Base-by-base conservation (phyloP, 2,329 filamentous ascomycete genomes). In the Colletotrichum karsti region DNA sequence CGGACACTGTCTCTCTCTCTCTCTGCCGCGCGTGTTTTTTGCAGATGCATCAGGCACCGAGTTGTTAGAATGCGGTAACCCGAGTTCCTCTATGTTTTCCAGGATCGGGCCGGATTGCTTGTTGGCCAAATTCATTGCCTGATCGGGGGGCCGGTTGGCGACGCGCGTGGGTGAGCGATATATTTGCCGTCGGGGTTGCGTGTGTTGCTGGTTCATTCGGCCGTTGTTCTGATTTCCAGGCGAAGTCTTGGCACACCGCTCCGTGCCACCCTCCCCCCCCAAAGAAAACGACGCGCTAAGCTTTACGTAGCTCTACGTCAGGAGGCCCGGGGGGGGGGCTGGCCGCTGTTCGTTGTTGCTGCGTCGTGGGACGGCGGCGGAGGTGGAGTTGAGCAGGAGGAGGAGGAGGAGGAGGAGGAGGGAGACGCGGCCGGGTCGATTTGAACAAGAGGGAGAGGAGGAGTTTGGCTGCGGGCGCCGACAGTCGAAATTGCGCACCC, bases 201-300 rank as follows among this genome's bases (percentile, higher is more conserved):
- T 30, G 37, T 22, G 42, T 26, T 30, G 13, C n/a, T n/a, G n/a
- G n/a, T n/a, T n/a, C n/a, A n/a, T 42, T 67, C 42, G 56, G 56
- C 51, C 51, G 51, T 51, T 63, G 22, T 60, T 33, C 42, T 63
- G 59, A 37, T 56, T 44, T 67, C 42, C 58, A 42, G 46, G 30
- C 30, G 37, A 44, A 20, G 28, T 67, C 63, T 63, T 63, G 59
- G 63, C 63, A 53, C 12, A 30, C 46, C 51, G 50, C 58, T 35
- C 18, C 37, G 48, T 53, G 50, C 53, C 60, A 63, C 41, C 42
- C 41, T 37, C n/a, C 22, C n/a, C n/a, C 41, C 15, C 12, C 22
- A 44, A 20, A 20, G 18, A 44, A 20, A 44, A 15, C 26, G 37
- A 53, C 44, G 37, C 54, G 62, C 62, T 44, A 51, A 48, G 46